Base-by-base conservation (phyloP, 805 yeast species). In the Dipodascopsis uninucleata region DNA sequence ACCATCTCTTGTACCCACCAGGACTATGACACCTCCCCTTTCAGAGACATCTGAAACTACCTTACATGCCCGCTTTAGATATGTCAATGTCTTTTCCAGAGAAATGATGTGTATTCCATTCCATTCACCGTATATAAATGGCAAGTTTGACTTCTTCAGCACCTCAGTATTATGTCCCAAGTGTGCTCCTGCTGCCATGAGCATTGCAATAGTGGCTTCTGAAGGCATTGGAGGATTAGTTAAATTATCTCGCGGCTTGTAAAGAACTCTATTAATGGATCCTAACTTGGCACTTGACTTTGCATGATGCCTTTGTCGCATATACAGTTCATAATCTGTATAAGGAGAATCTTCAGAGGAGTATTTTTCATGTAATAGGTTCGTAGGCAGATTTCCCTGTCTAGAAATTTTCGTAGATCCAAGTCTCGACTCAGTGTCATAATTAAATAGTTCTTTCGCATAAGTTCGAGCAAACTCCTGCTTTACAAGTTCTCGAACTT, bases 121-220 rank as follows among this genome's bases (percentile, higher is more conserved):
- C 59, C 93, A 87, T 53, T 77, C 82, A 43, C 97, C 98, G 60
- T 82, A 82, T 35, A 90, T 75, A 63, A 74, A 93, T 8, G 94
- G 89, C 65, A 88, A 90, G 40, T 89, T 85, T 22, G 83, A 75
- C 7, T 88, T 79, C 57, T 94, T 79, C 28, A 66, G 49, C n/a
- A 46, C 44, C 18, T 32, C 40, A 18, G 38, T 20, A n/a, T 95
- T 76, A 58, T 90, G 97, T 23, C 98, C 98, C 56, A 93, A 70
- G 65, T 93, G 98, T 36, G 90, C 90, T 41, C 96, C 97, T 0
- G 97, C 86, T 3, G 96, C 90, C 65, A 90, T 64, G 41, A 93
- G 72, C 45, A 79, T 79, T 24, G 86, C 70, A 28, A 88, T 70
- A 2, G 90, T 74, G 9, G 85, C 62, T 45, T 84, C 77, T 18